Percentiles rank a stretch among this genome's conserved stretches.
Conservation (phyloP, 164 flowering plant species). For the Nymphaea colorata region DNA sequence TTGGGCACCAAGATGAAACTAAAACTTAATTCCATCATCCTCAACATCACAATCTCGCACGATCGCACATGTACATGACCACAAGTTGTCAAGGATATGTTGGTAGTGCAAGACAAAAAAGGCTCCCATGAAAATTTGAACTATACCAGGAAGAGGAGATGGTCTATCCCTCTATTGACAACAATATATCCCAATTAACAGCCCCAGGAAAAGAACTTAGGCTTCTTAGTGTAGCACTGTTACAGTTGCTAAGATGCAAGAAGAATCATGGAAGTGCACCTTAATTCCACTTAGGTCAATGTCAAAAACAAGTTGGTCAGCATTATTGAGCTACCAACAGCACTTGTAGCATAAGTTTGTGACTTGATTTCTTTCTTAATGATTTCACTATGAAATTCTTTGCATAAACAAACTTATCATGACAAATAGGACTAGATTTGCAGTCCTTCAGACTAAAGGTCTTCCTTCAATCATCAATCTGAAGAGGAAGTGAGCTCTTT, state of each 20-base stretch:
- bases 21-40: too few species aligned
- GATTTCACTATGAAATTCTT: constrained; percentile 12
- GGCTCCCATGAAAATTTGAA: constrained; percentile 20
- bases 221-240: constrained; percentile 27
- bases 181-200: constrained; percentile 41
- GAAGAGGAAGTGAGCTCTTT: constrained; percentile 32
- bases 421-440: constrained; percentile 10
- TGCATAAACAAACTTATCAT: constrained; percentile 11
- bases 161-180: constrained; percentile 43
- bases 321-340: constrained; percentile 2
- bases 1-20: too few species aligned
- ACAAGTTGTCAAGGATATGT: too few species aligned
- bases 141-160: constrained; percentile 60
- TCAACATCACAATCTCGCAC: too few species aligned
- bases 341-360: constrained; percentile 1
- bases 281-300: constrained; percentile 33
- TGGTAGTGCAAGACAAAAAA: constrained; percentile 56
- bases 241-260: constrained; percentile 49
- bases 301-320: constrained; percentile 16
- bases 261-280: constrained; percentile 72
- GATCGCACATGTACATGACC: too few species aligned
- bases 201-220: constrained; percentile 18
- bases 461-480: constrained; percentile 41
- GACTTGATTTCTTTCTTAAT: constrained; percentile 4
- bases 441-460: constrained; percentile 19